phyloP scores from a whole-genome alignment of 2,329 filamentous ascomycete species.

The Tothia fuscella region DNA sequence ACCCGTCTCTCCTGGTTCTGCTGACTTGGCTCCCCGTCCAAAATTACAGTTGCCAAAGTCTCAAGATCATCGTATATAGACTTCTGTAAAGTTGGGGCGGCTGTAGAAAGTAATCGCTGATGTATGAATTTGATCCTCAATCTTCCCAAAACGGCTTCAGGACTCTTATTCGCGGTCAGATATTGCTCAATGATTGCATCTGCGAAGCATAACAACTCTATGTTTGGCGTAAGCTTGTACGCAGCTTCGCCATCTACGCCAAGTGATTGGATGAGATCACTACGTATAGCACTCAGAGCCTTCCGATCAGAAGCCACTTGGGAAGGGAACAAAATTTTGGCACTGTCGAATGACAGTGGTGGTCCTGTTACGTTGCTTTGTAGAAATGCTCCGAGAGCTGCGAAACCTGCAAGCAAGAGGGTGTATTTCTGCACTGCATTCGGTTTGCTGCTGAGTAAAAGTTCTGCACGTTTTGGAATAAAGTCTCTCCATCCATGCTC shows the following conservation, averaged over 20 bases:
- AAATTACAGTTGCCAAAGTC: slow-evolving; percentile 36
- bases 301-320: slow-evolving; percentile 27
- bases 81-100: slow-evolving; percentile 47
- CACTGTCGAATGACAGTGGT: slow-evolving; percentile 49
- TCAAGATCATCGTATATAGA: slow-evolving; percentile 48
- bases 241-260: slow-evolving; percentile 75
- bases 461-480: slow-evolving; percentile 30
- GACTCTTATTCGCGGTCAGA: slow-evolving; percentile 32
- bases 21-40: slow-evolving; percentile 15
- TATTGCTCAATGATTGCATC: slow-evolving; percentile 44
- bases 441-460: slow-evolving; percentile 25
- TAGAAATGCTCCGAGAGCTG: slow-evolving; percentile 65
- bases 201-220: slow-evolving; percentile 75
- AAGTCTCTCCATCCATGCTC: slow-evolving; percentile 33
- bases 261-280: slow-evolving; percentile 55
- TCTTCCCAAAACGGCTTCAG: slow-evolving; percentile 46
- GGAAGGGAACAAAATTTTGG: slow-evolving; percentile 38
- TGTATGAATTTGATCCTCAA: slow-evolving; percentile 65
- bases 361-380: slow-evolving; percentile 85
- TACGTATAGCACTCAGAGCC: slow-evolving; percentile 34
- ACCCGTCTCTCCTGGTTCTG: slow-evolving; percentile 29
- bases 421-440: slow-evolving; percentile 20
- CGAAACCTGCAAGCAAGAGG: slow-evolving; percentile 48
- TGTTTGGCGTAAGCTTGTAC: slow-evolving; percentile 70
- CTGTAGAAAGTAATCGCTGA: slow-evolving; percentile 54